phyloP scores from a whole-genome alignment of 2,329 filamentous ascomycete species.

The Kalaharituber pfeilii region DNA sequence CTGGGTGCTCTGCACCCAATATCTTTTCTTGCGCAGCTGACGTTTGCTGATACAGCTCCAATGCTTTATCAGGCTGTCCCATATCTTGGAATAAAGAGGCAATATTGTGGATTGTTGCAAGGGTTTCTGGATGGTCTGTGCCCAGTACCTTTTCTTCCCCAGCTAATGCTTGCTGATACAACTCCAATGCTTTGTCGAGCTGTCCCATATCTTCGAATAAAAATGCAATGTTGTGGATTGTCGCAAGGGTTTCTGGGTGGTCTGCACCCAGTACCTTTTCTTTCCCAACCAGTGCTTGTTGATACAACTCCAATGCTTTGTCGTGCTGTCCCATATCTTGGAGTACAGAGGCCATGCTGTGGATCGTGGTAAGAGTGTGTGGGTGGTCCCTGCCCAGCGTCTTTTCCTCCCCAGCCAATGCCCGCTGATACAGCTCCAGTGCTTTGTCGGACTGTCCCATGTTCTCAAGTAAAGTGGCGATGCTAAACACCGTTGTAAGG shows the following conservation, averaged over 20 bases:
- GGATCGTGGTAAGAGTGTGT: slow-evolving; percentile 3
- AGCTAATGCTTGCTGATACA: slow-evolving; percentile 8
- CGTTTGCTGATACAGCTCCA: slow-evolving; percentile 3
- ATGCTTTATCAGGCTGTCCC: slow-evolving; percentile 9
- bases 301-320: slow-evolving; percentile 7
- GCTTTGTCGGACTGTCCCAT: too few species aligned
- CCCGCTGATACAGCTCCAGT: too few species aligned
- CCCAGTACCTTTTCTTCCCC: too few species aligned
- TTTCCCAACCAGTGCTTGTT: slow-evolving; percentile 1
- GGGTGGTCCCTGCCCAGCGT: slow-evolving; percentile 6
- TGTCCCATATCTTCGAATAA: slow-evolving; percentile 4
- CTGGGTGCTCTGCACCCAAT: slow-evolving; percentile 6
- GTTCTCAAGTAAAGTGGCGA: background rate
- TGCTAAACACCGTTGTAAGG: background rate
- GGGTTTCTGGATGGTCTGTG: too few species aligned
- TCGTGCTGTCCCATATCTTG: slow-evolving; percentile 5
- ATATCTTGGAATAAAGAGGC: slow-evolving; percentile 4
- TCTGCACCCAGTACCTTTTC: slow-evolving; percentile 8
- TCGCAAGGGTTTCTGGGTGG: background rate
- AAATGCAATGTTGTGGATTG: background rate
- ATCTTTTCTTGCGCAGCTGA: slow-evolving; percentile 4
- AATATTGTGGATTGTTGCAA: slow-evolving; percentile 8
- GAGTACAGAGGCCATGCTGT: slow-evolving; percentile 8
- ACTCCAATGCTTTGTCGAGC: slow-evolving; percentile 6
- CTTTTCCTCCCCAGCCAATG: slow-evolving; percentile 7